Evolutionary conservation across 306 rosid genomes (phyloP), one percentile per base, ranked within the genome.

Genomic region (Corylus americana): DNA sequence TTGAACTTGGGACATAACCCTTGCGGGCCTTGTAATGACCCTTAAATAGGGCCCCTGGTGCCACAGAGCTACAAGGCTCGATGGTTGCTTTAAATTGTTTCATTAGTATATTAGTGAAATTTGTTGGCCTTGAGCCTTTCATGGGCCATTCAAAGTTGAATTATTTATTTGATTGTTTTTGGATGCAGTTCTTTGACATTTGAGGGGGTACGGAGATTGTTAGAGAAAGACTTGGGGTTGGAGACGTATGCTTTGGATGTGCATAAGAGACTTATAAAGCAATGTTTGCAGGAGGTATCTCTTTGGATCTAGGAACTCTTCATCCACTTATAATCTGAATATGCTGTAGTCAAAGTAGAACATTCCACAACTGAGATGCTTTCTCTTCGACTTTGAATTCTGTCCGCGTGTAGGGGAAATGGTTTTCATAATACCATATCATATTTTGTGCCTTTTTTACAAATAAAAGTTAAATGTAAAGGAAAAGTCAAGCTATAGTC

Each of bases 131-230:
- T 55, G 50, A 14, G n/a, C 5, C 14, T 75, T 27, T 48, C 31
- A 11, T 25, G 49, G 48, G 74, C 35, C 7, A 57, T 77, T 59
- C 37, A 57, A 55, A 13, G 37, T 72, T 71, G 54, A 54, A 11
- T 75, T 54, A 11, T 42, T 81, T 12, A n/a, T 69, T 18, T 27
- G 12, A 29, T 55, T 58, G 51, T 68, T 75, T 78, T 84, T 81
- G 11, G 75, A 77, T 87, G 89, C 97, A 95, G 98, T 81, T 91
- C 98, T 71, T 84, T 95, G 89, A 95, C 98, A 45, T 84, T 92
- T 76, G 98, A 89, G 81, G 94, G 97, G 27, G 98, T 95, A 67
- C 94, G 98, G 64, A 89, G 98, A 82, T 81, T 95, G 87, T 88
- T 95, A 55, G 98, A 95, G 88, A 91, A 92, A 59, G 98, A 95